Percentiles rank a stretch among this genome's conserved stretches.
These are phyloP conservation scores for Penicillium paxilli DNA, from an alignment of 495 filamentous ascomycete genomes.

Conservation along the genomic window DNA sequence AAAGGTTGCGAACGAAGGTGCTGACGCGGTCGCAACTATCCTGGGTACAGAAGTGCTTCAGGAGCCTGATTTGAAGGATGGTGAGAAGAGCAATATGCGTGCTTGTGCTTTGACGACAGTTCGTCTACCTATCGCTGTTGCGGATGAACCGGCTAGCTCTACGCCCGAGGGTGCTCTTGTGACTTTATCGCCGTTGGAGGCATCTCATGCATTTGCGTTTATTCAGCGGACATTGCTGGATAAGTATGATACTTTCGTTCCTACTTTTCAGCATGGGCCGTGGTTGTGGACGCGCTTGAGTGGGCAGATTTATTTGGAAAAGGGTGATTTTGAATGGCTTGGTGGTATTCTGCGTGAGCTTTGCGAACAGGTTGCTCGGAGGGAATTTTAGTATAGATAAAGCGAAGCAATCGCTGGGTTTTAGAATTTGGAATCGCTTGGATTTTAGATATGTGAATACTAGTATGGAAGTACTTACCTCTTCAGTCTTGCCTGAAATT, in stretches of 20 bases:
- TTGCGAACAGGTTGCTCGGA: constrained; percentile 57
- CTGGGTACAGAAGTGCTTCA: constrained; percentile 71
- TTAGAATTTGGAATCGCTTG: no score
- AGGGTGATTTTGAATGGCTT: constrained; percentile 74
- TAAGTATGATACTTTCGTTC: constrained; percentile 70
- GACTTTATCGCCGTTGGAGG: constrained; percentile 35
- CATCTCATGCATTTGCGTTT: constrained; percentile 48
- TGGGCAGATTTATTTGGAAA: constrained; percentile 77
- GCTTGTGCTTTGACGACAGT: constrained; percentile 66
- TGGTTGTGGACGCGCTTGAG: constrained; percentile 70
- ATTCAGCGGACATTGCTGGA: constrained; percentile 54
- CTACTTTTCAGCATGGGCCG: constrained; percentile 58
- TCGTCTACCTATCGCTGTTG: constrained; percentile 61
- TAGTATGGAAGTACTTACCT: neutral
- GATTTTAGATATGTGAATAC: neutral
- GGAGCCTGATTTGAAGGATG: constrained; percentile 32
- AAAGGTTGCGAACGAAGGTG: constrained; percentile 59
- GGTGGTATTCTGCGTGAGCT: constrained; percentile 60
- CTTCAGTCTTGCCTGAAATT: neutral
- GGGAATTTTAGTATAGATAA: constrained; percentile 39
- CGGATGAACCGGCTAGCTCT: constrained; percentile 8
- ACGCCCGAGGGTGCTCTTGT: constrained; percentile 9
- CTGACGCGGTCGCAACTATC: constrained; percentile 52
- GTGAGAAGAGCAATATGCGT: constrained; percentile 53
- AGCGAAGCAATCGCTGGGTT: no score